These are phyloP conservation scores for Talaromyces sp. DNA, from an alignment of 2,329 filamentous ascomycete genomes.

Conservation along the genomic window DNA sequence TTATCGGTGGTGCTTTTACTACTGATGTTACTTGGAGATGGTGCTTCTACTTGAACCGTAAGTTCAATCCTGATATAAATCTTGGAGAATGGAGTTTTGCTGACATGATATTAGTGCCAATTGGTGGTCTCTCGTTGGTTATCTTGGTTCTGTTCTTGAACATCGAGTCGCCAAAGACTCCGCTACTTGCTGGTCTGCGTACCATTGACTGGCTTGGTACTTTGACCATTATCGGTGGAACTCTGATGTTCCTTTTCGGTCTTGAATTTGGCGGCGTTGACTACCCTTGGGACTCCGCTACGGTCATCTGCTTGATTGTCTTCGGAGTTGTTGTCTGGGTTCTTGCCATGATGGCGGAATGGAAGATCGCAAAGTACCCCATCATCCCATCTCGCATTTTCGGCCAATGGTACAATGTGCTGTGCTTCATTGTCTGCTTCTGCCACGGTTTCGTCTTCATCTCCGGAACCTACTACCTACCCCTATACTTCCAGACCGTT, in stretches of 20 bases:
- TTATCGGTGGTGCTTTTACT: slow-evolving; percentile 65
- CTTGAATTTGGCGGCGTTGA: slow-evolving; percentile 69
- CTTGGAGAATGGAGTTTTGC: background rate
- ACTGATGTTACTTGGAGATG: slow-evolving; percentile 62
- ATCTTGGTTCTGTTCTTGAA: slow-evolving; percentile 64
- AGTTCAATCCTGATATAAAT: no score
- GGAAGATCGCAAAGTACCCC: slow-evolving; percentile 72
- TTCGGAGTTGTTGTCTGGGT: slow-evolving; percentile 67
- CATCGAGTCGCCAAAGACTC: slow-evolving; percentile 63
- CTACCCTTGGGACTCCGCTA: slow-evolving; percentile 51
- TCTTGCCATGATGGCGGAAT: slow-evolving; percentile 73
- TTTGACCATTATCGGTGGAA: slow-evolving; percentile 70
- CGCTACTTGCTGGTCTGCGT: slow-evolving; percentile 59
- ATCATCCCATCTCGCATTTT: slow-evolving; percentile 78
- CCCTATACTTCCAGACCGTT: slow-evolving; percentile 81
- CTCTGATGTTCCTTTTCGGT: slow-evolving; percentile 74
- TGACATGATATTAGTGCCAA: slow-evolving; percentile 49
- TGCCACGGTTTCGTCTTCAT: slow-evolving; percentile 79
- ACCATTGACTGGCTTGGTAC: slow-evolving; percentile 68
- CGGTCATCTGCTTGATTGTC: slow-evolving; percentile 68
- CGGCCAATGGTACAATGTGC: slow-evolving; percentile 64
- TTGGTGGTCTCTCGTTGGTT: slow-evolving; percentile 61
- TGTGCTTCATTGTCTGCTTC: slow-evolving; percentile 68
- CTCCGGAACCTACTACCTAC: slow-evolving; percentile 75
- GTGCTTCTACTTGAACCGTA: slow-evolving; percentile 64